phyloP scores from a whole-genome alignment of 768 basidiomycete genomes.

The Leccinum subgranulosum region DNA sequence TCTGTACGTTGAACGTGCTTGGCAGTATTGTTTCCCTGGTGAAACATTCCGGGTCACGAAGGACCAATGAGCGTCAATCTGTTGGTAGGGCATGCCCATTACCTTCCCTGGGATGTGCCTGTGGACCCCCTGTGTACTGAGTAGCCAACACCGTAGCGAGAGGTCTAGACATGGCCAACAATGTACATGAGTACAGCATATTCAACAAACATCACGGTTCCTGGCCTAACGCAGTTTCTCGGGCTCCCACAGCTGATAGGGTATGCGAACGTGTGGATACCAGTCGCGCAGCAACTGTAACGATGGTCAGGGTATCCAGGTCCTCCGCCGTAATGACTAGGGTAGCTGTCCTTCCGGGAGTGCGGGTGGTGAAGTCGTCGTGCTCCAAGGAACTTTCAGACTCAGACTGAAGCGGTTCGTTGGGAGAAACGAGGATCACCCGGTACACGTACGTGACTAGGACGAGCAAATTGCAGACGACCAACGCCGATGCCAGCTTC shows the following conservation, averaged over 20 bases:
- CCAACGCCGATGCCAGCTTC: not conserved
- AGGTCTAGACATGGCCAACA: not conserved
- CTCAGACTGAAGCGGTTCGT: not conserved
- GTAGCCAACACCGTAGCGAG: not conserved
- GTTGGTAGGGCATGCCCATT: not conserved
- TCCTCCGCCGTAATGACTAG: slow-evolving; percentile 7
- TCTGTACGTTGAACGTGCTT: no score
- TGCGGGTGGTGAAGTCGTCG: slow-evolving; percentile 12
- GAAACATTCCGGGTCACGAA: no score
- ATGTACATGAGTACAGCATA: not conserved
- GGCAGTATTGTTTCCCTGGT: no score
- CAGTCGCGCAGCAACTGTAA: not conserved
- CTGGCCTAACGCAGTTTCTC: not conserved
- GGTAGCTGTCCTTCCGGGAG: not conserved
- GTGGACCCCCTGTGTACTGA: not conserved
- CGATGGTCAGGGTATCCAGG: not conserved
- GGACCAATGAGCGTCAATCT: no score
- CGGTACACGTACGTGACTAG: slow-evolving; percentile 13
- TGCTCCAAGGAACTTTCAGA: not conserved
- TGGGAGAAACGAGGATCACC: not conserved
- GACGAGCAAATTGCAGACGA: slow-evolving; percentile 15
- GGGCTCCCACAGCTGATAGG: not conserved
- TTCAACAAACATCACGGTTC: not conserved
- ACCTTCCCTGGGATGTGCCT: not conserved
- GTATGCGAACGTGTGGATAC: not conserved